A percentile compares a stretch with the other conserved stretches of the same genome.
phyloP scores from a whole-genome alignment of 2,329 filamentous ascomycete genomes.

The Sarocladium brachiariae region DNA sequence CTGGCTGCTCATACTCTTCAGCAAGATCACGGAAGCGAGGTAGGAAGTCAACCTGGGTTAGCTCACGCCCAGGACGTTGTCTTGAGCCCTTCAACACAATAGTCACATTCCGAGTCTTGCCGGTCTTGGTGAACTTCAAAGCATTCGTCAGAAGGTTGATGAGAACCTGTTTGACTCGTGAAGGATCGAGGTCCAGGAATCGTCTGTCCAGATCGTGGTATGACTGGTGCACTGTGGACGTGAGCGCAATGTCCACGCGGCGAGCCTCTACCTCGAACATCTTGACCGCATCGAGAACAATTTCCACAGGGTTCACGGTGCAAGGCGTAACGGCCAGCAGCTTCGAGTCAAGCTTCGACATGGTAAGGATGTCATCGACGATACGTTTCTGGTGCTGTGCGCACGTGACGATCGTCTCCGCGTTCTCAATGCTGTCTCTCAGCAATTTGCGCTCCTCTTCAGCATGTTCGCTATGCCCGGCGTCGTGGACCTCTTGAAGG shows the following conservation, averaged over 20 bases:
- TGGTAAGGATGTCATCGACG: constrained; percentile 67
- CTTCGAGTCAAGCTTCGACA: constrained; percentile 70
- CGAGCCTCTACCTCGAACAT: constrained; percentile 74
- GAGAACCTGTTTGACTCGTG: constrained; percentile 67
- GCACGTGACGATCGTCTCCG: constrained; percentile 71
- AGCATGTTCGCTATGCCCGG: constrained; percentile 16
- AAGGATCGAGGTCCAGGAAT: constrained; percentile 65
- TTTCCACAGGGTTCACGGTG: constrained; percentile 58
- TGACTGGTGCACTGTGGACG: constrained; percentile 55
- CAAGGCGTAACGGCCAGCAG: constrained; percentile 67
- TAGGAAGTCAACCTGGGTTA: constrained; percentile 53
- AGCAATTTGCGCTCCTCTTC: constrained; percentile 39
- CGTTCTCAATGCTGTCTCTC: constrained; percentile 60
- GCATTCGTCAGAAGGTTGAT: constrained; percentile 78
- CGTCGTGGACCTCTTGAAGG: constrained; percentile 1
- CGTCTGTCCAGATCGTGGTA: constrained; percentile 52
- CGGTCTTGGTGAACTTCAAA: constrained; percentile 70
- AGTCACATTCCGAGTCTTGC: constrained; percentile 48
- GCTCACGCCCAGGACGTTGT: constrained; percentile 29
- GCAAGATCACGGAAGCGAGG: constrained; percentile 45
- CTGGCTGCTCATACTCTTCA: constrained; percentile 28
- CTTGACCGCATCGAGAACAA: constrained; percentile 62
- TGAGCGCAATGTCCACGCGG: constrained; percentile 60
- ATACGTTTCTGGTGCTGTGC: constrained; percentile 75
- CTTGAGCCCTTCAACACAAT: constrained; percentile 40